Evolutionary conservation across 306 rosid genomes (phyloP).

Genomic region (Calophaca sinica): DNA sequence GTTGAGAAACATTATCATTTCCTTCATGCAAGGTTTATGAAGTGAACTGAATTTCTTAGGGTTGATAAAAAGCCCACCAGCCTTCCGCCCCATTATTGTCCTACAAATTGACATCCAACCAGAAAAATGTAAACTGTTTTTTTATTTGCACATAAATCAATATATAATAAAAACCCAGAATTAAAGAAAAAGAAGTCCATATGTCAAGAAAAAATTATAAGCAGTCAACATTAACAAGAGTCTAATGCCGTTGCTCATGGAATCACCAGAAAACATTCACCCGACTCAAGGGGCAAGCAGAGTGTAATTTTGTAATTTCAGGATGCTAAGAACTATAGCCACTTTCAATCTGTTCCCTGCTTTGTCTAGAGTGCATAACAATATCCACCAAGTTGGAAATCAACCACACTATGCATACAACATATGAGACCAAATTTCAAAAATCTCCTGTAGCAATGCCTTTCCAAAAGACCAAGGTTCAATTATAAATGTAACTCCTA

Average conservation of each 20-base stretch:
- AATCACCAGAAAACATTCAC: constrained; percentile 13
- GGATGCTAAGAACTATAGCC: constrained; percentile 9
- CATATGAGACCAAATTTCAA: not conserved
- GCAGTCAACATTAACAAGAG: constrained; percentile 5
- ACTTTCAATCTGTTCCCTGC: constrained; percentile 21
- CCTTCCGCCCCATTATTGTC: constrained; percentile 80
- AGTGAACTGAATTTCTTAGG: constrained; percentile 77
- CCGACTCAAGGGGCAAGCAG: not conserved
- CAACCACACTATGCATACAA: not conserved
- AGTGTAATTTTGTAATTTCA: not conserved
- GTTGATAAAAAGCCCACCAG: constrained; percentile 68
- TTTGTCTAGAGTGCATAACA: constrained; percentile 2
- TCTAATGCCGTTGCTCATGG: constrained; percentile 5
- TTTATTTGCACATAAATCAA: not conserved
- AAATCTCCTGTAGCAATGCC: not conserved
- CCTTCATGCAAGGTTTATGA: constrained; percentile 93
- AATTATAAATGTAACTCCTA: constrained; percentile 1
- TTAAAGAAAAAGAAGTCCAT: not conserved
- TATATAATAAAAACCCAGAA: not conserved
- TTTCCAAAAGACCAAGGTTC: not conserved
- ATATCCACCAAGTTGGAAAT: constrained; percentile 4
- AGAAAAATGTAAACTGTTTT: constrained; percentile 22
- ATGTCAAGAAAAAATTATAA: not conserved
- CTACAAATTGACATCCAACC: constrained; percentile 42
- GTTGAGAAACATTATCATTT: constrained; percentile 77